Evolutionary conservation across 1,284 basidiomycete genomes (phyloP).

Genomic region (Cyathus olla): DNA sequence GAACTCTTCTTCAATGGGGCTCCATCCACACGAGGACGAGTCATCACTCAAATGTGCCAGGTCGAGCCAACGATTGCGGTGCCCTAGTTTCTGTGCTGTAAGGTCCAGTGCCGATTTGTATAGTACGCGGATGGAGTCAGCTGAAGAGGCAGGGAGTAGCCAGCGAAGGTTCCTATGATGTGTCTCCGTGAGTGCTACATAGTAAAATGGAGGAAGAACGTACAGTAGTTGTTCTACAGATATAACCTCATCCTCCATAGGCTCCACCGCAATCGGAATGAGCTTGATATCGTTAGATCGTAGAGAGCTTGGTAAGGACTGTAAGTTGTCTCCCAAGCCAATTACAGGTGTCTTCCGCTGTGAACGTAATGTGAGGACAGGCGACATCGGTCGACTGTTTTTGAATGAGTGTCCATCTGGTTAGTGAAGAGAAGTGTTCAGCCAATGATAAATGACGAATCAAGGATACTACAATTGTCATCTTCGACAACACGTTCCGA

Average conservation of each 20-base stretch:
- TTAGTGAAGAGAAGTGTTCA: conserved; percentile 2
- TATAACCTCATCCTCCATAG: conserved; percentile 27
- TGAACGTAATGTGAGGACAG: conserved; percentile 18
- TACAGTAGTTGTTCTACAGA: conserved; percentile 34
- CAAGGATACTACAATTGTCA: conserved; percentile 31
- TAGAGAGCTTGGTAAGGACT: not conserved
- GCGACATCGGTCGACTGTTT: conserved; percentile 7
- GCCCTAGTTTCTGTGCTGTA: conserved; percentile 21
- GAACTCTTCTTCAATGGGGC: conserved; percentile 31
- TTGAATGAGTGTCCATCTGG: conserved; percentile 12
- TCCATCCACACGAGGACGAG: not conserved
- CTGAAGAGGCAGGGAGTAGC: not conserved
- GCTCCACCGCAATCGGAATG: conserved; percentile 14
- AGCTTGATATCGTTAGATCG: not conserved
- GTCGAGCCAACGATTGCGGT: conserved; percentile 48
- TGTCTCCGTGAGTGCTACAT: not conserved
- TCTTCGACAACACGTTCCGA: conserved; percentile 40
- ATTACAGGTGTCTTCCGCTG: conserved; percentile 20
- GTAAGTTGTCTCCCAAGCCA: not conserved
- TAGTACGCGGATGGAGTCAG: conserved; percentile 33
- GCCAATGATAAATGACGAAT: not conserved
- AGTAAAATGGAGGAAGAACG: conserved; percentile 3
- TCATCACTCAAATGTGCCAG: conserved; percentile 8
- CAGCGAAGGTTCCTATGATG: not conserved
- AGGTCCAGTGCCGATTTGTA: conserved; percentile 31